Conservation (phyloP, 2,329 filamentous ascomycete species). For the Nectriaceae sp. region DNA sequence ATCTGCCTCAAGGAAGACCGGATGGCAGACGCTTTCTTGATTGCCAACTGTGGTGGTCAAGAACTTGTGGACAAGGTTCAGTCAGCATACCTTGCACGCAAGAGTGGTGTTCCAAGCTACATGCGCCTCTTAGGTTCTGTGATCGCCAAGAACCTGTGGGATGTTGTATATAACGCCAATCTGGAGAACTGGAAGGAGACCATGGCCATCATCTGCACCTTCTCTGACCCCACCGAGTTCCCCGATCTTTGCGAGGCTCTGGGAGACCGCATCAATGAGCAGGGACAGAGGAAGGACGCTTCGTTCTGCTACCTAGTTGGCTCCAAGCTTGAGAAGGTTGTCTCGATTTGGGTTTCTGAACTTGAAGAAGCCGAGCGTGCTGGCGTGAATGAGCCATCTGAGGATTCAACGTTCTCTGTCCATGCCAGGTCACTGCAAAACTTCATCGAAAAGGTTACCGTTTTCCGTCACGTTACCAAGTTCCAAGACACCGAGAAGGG, state of each 20-base stretch:
- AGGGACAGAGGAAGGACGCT: slow-evolving; percentile 80
- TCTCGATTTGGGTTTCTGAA: slow-evolving; percentile 90
- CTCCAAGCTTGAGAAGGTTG: slow-evolving; percentile 96
- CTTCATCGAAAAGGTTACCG: slow-evolving; percentile 96
- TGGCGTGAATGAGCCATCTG: slow-evolving; percentile 66
- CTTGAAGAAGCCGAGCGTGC: slow-evolving; percentile 81
- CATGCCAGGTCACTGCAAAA: slow-evolving; percentile 86
- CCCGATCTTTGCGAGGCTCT: slow-evolving; percentile 92
- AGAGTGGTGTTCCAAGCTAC: slow-evolving; percentile 84
- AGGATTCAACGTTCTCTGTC: slow-evolving; percentile 85
- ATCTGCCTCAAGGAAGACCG: slow-evolving; percentile 86
- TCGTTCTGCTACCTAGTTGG: slow-evolving; percentile 96
- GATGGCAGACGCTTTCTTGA: slow-evolving; percentile 95
- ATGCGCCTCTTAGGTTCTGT: slow-evolving; percentile 87
- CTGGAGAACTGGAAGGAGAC: slow-evolving; percentile 94
- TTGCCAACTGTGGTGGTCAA: slow-evolving; percentile 94
- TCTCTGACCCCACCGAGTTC: slow-evolving; percentile 88
- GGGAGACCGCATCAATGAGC: slow-evolving; percentile 84
- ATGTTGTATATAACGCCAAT: slow-evolving; percentile 95
- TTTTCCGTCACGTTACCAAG: slow-evolving; percentile 92
- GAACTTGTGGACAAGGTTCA: slow-evolving; percentile 94
- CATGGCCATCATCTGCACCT: slow-evolving; percentile 95
- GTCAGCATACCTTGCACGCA: slow-evolving; percentile 82
- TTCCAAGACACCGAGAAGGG: slow-evolving; percentile 79
- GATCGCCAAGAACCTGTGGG: slow-evolving; percentile 96